Evolutionary conservation across 2,329 filamentous ascomycete species (phyloP), one percentile per base, ranked within the genome.

Genomic region (Zasmidium cellare): DNA sequence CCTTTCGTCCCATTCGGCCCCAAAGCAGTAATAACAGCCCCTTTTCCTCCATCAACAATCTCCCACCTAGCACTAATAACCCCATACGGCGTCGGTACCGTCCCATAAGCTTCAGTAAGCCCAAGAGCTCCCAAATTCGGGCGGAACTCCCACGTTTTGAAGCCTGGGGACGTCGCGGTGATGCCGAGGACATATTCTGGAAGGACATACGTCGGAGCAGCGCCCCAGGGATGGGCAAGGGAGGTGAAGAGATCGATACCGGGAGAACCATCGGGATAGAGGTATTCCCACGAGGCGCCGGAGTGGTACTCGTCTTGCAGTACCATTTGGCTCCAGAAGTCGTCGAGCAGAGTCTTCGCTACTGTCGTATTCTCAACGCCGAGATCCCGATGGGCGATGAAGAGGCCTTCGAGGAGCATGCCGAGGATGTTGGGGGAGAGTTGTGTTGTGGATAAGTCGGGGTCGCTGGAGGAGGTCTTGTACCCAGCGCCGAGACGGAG

Each of bases 271-370:
- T 75, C 68, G 0, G 72, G 69, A 41, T 72, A 69, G 1, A 79
- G 67, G 46, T 80, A 80, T 59, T 81, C 78, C 77, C 79, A 81
- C 18, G 71, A 73, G 6, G 77, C 70, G 5, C 77, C 78, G 1
- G 72, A 75, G 22, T 68, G 68, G 56, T 73, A 74, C 28, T 68
- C 55, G 5, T 71, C 56, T 24, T 77, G 67, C 3, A 61, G 68
- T 0, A 79, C 60, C 78, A 80, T 80, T 2, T 71, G 68, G 2
- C 69, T 67, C 78, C 78, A 80, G 12, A 79, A 67, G 6, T 65
- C 67, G 23, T 73, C 65, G 0, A 80, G 67, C 1, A 80, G 67
- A 20, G 71, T 63, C 2, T 60, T 65, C 0, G 67, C 57, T 2
- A 65, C 61, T 3, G 63, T 70, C 14, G 61, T 65, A 50, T 66